Base-by-base conservation (phyloP, 1,284 basidiomycete species). In the Erythrobasidium hasegawianum region DNA sequence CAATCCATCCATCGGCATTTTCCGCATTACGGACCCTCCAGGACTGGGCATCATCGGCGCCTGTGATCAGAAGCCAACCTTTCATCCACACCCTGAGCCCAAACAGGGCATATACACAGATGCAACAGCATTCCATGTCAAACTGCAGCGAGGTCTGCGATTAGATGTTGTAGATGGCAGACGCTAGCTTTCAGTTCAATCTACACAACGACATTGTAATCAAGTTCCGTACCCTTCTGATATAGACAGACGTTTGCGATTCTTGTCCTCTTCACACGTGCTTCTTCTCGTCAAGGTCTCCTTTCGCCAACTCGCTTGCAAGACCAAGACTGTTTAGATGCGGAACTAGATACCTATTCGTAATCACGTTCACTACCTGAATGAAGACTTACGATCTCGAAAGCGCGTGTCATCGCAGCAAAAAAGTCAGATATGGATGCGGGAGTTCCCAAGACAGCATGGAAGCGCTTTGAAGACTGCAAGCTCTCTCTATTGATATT, bases 21-120 rank as follows among this genome's bases (percentile, higher is more conserved):
- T 75, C 50, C 67, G 75, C 2, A 59, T 75, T n/a, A 74, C 73
- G 11, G 62, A 73, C 45, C 73, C 72, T 10, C 62, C 56, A 10
- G 74, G 74, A n/a, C 62, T 75, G 10, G 43, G 62, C 16, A 71
- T 57, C 26, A 68, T 75, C 10, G 47, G 64, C 41, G 38, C 43
- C n/a, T 73, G 72, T 62, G 49, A 47, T n/a, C 39, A 68, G 20
- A 47, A 60, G 27, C 22, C 43, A 14, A 22, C 11, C 11, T 59
- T 59, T 52, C 58, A 59, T 52, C 47, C 58, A 20, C 58, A 59
- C 38, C 47, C 43, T 16, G 20, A 52, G 24, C n/a, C 39, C 1
- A 22, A 33, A 11, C 33, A 33, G 33, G 33, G 43, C 16, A 29
- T 59, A 16, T 59, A 59, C 18, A 50, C 47, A 24, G 47, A 59